Percentiles rank a stretch among this genome's conserved stretches.
Conservation (phyloP, 1,139 yeast genomes). For the Dujonia santamariae region DNA sequence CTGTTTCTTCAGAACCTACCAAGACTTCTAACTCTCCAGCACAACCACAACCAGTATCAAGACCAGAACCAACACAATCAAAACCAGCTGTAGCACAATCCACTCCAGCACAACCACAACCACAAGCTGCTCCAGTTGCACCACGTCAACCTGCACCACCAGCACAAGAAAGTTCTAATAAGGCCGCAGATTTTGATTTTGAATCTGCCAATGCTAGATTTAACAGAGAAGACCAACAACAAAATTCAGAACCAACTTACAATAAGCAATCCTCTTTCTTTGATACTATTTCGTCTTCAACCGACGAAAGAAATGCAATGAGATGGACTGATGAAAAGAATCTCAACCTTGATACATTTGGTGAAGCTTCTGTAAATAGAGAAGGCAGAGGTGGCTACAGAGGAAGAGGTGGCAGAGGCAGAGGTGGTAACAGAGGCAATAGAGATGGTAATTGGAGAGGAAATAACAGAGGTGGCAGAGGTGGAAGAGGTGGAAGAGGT, state of each 20-base stretch:
- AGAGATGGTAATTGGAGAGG: conserved; percentile 31
- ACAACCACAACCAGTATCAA: conserved; percentile 10
- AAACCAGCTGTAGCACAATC: conserved; percentile 12
- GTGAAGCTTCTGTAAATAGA: conserved; percentile 44
- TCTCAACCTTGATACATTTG: conserved; percentile 67
- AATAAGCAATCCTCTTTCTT: conserved; percentile 76
- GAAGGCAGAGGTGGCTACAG: conserved; percentile 23
- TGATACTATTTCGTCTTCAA: conserved; percentile 69
- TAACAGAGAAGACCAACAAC: conserved; percentile 29
- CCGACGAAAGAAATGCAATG: conserved; percentile 37
- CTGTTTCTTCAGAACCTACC: conserved; percentile 4
- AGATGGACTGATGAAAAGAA: conserved; percentile 63
- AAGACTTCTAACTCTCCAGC: conserved; percentile 6
- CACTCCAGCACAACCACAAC: conserved; percentile 11
- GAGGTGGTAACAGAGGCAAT: conserved; percentile 12
- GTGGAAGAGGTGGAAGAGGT: conserved; percentile 12
- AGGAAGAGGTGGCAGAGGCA: conserved; percentile 15
- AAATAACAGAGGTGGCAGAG: conserved; percentile 26
- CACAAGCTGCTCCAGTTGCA: conserved; percentile 9
- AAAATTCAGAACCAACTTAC: conserved; percentile 34
- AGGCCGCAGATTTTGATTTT: conserved; percentile 50
- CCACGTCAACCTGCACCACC: conserved; percentile 17
- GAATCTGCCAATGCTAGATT: conserved; percentile 67
- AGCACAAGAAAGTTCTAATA: conserved; percentile 39
- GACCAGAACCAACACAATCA: conserved; percentile 12